phyloP scores from a whole-genome alignment of 345 rosid species.

The Boechera stricta region DNA sequence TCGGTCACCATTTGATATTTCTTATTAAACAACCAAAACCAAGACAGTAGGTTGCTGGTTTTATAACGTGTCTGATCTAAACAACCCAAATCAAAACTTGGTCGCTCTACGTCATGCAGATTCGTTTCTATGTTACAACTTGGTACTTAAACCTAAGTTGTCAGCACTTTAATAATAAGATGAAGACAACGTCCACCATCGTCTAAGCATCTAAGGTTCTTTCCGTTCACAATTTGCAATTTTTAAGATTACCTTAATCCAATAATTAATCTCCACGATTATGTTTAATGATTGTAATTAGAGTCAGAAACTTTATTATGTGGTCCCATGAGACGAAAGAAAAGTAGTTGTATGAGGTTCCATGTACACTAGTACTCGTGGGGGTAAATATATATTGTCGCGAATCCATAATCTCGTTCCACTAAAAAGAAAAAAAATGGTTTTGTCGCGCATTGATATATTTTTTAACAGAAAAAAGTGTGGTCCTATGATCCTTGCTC shows the following conservation, averaged over 20 bases:
- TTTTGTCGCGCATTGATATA: constrained; percentile 27
- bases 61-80: constrained; percentile 40
- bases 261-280: constrained; percentile 28
- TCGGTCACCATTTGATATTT: neutral
- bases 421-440: neutral
- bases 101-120: constrained; percentile 43
- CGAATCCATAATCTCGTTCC: constrained; percentile 5
- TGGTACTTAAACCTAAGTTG: constrained; percentile 37
- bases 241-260: constrained; percentile 29
- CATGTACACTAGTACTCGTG: constrained; percentile 7
- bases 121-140: constrained; percentile 49
- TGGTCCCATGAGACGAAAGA: constrained; percentile 37
- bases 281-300: constrained; percentile 45
- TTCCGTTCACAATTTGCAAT: constrained; percentile 31
- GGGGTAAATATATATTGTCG: constrained; percentile 26
- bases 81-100: constrained; percentile 37
- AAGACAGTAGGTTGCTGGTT: constrained; percentile 36
- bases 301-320: constrained; percentile 32
- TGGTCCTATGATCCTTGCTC: constrained; percentile 30
- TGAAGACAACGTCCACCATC: constrained; percentile 33
- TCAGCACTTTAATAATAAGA: constrained; percentile 21
- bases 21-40: constrained; percentile 17
- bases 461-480: constrained; percentile 6
- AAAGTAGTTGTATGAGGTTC: constrained; percentile 38
- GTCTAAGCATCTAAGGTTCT: constrained; percentile 37